Evolutionary conservation across 805 yeast species (phyloP), one percentile per base, ranked within the genome.

Genomic region (Sugiyamaella mastotermitis): DNA sequence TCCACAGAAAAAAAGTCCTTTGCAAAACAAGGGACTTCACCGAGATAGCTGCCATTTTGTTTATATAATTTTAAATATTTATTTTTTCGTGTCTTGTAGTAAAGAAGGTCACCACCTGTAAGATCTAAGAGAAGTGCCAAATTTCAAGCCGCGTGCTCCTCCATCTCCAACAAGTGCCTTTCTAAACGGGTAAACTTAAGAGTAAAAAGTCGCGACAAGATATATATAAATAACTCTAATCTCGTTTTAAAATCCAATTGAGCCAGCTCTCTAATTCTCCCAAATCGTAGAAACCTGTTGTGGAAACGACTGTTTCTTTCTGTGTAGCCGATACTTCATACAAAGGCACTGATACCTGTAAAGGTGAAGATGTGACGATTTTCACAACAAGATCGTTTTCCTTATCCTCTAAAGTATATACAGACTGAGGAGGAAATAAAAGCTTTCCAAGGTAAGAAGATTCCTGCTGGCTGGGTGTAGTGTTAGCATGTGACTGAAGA

Each of bases 221-320:
- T n/a, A n/a, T n/a, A n/a, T n/a, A n/a, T n/a, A n/a, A n/a, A n/a
- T n/a, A n/a, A n/a, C n/a, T n/a, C n/a, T n/a, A n/a, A n/a, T n/a
- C n/a, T n/a, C n/a, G n/a, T 15, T 27, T 27, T 5, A 27, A 9
- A 17, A 48, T 45, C 61, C 63, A 58, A 27, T 48, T 47, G 23
- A 60, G 43, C 65, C 65, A 61, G 11, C 52, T 51, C 41, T 61
- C 65, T 8, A 61, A 48, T 45, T 60, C 65, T 6, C 49, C 45
- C 22, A 58, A 45, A 33, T 59, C 63, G 40, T 55, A 53, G 31
- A 61, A 48, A 1, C 45, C 46, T 2, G 56, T 49, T n/a, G 41
- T 46, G 5, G 52, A 46, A 2, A 45, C 26, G 2, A 45, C 31
- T 24, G 41, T 44, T 5, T 33, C 23, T 6, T 31, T 37, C 6